Evolutionary conservation across 129 eudicot genomes (phyloP).

Genomic region (Daucus carota): DH1_v3.0 NC_030388.2:28753501-28754000

Average conservation of each 20-base stretch:
- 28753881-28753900: not conserved
- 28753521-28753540: too few species aligned
- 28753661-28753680: not conserved
- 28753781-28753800: not conserved
- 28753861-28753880: not conserved
- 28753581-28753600: too few species aligned
- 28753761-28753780: not conserved
- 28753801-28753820: not conserved
- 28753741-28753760: not conserved
- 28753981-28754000: not conserved
- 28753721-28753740: not conserved
- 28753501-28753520: too few species aligned
- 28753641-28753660: too few species aligned
- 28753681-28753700: not conserved
- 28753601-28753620: too few species aligned
- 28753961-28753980: not conserved
- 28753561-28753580: too few species aligned
- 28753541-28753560: too few species aligned
- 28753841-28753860: not conserved
- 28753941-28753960: conserved; percentile 2
- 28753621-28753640: too few species aligned
- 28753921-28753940: conserved; percentile 6
- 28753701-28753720: not conserved
- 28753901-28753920: not conserved
- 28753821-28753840: not conserved